A percentile compares a stretch with the other conserved stretches of the same genome.
phyloP scores from a whole-genome alignment of 2,329 filamentous ascomycete species.

The Penicillium sp. region DNA sequence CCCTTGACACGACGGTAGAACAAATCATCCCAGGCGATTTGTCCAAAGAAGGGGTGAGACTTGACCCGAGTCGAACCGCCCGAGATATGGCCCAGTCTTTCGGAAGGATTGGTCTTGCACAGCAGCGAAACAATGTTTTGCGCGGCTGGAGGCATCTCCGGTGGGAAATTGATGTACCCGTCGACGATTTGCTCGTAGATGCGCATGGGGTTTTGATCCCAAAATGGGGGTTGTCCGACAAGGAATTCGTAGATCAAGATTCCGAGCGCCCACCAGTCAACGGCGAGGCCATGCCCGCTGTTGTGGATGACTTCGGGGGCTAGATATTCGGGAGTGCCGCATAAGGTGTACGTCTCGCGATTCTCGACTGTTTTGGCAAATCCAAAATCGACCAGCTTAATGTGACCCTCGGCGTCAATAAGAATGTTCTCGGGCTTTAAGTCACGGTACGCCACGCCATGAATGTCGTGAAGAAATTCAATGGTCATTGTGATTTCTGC shows the following conservation, averaged over 20 bases:
- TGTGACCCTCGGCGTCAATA: conserved; percentile 58
- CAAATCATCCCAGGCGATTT: conserved; percentile 58
- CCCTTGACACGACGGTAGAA: conserved; percentile 56
- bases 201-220: conserved; percentile 64
- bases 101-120: conserved; percentile 58
- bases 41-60: conserved; percentile 56
- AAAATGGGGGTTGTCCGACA: conserved; percentile 62
- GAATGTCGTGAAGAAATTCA: conserved; percentile 57
- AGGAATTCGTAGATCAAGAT: conserved; percentile 64
- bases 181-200: conserved; percentile 64
- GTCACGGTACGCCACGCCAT: conserved; percentile 61
- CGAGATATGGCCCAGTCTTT: conserved; percentile 57
- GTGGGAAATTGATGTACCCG: conserved; percentile 56
- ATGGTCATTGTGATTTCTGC: conserved; percentile 61
- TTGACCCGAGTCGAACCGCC: conserved; percentile 56
- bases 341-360: conserved; percentile 59
- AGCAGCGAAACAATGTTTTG: conserved; percentile 57
- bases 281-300: conserved; percentile 58
- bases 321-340: conserved; percentile 62
- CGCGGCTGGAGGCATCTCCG: conserved; percentile 53
- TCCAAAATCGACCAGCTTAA: conserved; percentile 63
- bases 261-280: conserved; percentile 65
- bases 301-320: conserved; percentile 63
- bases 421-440: conserved; percentile 63
- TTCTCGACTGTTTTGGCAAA: conserved; percentile 59